Evolutionary conservation across 2,329 filamentous ascomycete genomes (phyloP).

Genomic region (Leptographium wingfieldii): DNA sequence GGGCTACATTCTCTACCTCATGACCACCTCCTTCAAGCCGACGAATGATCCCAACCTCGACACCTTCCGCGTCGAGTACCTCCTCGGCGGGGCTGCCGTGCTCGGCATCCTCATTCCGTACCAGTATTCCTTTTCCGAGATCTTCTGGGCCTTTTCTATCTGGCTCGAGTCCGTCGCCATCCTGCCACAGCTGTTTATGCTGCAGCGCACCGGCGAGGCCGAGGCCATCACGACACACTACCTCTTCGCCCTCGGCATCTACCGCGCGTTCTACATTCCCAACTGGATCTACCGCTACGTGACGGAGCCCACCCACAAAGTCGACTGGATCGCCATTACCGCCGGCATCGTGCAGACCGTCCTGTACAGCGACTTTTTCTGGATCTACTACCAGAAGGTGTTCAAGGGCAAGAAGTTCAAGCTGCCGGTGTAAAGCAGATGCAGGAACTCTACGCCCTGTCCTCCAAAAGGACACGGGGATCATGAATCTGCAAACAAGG

Average conservation of each 20-base stretch:
- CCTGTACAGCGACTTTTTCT: slow-evolving; percentile 98
- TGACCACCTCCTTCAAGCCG: slow-evolving; percentile 94
- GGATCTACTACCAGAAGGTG: slow-evolving; percentile 97
- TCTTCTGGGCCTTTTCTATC: slow-evolving; percentile 95
- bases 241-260: slow-evolving; percentile 81
- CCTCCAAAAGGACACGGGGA: too few species aligned
- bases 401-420: slow-evolving; percentile 83
- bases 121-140: slow-evolving; percentile 70
- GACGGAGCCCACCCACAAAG: slow-evolving; percentile 55
- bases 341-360: slow-evolving; percentile 89
- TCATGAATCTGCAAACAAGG: neutral
- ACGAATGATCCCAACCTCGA: slow-evolving; percentile 95
- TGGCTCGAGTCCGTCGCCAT: slow-evolving; percentile 97
- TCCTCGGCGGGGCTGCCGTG: slow-evolving; percentile 67
- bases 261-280: slow-evolving; percentile 91
- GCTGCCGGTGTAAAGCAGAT: slow-evolving; percentile 51
- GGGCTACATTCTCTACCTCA: slow-evolving; percentile 91
- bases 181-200: slow-evolving; percentile 93
- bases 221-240: slow-evolving; percentile 99
- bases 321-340: slow-evolving; percentile 76
- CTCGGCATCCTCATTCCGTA: slow-evolving; percentile 77
- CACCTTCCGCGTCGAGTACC: slow-evolving; percentile 93
- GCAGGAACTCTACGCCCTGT: neutral
- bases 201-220: slow-evolving; percentile 92
- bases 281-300: slow-evolving; percentile 96